Percentiles rank a stretch among this genome's conserved stretches.
Evolutionary conservation across 768 basidiomycete genomes (phyloP).

Genomic region (Collybia sordida): DNA sequence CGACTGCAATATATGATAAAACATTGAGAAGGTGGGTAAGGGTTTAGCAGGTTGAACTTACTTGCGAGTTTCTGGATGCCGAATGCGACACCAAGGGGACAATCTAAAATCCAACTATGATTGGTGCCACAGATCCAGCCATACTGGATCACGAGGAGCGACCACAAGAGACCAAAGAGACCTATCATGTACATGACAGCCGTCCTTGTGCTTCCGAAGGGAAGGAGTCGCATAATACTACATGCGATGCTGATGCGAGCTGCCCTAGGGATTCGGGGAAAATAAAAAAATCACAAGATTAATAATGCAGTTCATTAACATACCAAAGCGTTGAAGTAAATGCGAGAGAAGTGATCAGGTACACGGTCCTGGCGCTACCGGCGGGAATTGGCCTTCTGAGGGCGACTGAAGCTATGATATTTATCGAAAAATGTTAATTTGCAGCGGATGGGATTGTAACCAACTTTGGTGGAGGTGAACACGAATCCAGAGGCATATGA

Average conservation of each 20-base stretch:
- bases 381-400: not conserved
- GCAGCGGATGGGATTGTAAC: not conserved
- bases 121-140: constrained; percentile 10
- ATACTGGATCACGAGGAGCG: constrained; percentile 11
- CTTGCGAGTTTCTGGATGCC: constrained; percentile 11
- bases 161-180: constrained; percentile 6
- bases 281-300: not conserved
- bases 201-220: constrained; percentile 4
- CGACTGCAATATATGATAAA: constrained; percentile 6
- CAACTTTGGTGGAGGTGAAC: not conserved
- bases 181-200: constrained; percentile 1
- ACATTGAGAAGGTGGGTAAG: not conserved
- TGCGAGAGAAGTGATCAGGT: constrained; percentile 3
- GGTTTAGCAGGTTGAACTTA: not conserved
- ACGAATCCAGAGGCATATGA: constrained; percentile 6
- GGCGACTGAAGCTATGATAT: not conserved
- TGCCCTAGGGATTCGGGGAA: constrained; percentile 10
- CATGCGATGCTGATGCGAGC: constrained; percentile 19
- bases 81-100: constrained; percentile 6
- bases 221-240: constrained; percentile 16
- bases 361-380: not conserved
- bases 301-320: constrained; percentile 1
- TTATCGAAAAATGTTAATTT: not conserved
- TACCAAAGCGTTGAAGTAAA: constrained; percentile 19
- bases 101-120: constrained; percentile 8